Percentiles rank a stretch among this genome's conserved stretches.
phyloP scores from a whole-genome alignment of 2,329 filamentous ascomycete genomes.

The Fusarium poae region DNA sequence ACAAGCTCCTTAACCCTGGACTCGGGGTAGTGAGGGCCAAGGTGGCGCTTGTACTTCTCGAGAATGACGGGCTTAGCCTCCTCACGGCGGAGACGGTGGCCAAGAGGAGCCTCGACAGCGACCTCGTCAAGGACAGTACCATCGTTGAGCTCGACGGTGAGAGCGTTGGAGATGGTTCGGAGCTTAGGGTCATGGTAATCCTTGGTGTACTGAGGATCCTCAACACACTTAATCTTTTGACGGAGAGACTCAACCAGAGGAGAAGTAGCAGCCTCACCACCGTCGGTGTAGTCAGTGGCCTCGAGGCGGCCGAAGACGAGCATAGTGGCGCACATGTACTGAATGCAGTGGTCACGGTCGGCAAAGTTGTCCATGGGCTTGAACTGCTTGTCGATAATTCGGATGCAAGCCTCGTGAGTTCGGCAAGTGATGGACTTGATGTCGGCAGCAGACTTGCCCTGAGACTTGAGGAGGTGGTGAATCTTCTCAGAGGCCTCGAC shows the following conservation, averaged over 20 bases:
- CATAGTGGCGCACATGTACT: constrained; percentile 99
- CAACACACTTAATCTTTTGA: constrained; percentile 94
- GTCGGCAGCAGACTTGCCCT: constrained; percentile 92
- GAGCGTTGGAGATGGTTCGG: constrained; percentile 96
- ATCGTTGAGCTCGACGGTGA: constrained; percentile 95
- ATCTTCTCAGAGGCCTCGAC: constrained; percentile 94
- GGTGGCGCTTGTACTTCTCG: constrained; percentile 93
- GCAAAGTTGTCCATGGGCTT: constrained; percentile 99
- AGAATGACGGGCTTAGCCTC: constrained; percentile 98
- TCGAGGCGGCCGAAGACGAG: constrained; percentile 94
- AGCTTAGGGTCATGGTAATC: constrained; percentile 96
- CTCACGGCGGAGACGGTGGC: constrained; percentile 89
- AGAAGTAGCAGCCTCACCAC: constrained; percentile 90
- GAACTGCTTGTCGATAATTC: constrained; percentile 99
- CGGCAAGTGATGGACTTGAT: constrained; percentile 94
- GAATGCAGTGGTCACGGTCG: constrained; percentile 98
- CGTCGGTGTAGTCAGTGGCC: constrained; percentile 93
- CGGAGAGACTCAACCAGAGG: constrained; percentile 90
- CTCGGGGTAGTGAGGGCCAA: constrained; percentile 84
- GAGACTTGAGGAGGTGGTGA: constrained; percentile 81
- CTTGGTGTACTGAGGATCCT: constrained; percentile 92
- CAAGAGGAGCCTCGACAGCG: constrained; percentile 92
- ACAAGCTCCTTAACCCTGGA: constrained; percentile 85
- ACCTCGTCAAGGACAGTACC: constrained; percentile 92
- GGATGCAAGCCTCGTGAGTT: constrained; percentile 97